Evolutionary conservation across 2,329 filamentous ascomycete species (phyloP), one percentile per base, ranked within the genome.

Genomic region (Cladosporium velox): DNA sequence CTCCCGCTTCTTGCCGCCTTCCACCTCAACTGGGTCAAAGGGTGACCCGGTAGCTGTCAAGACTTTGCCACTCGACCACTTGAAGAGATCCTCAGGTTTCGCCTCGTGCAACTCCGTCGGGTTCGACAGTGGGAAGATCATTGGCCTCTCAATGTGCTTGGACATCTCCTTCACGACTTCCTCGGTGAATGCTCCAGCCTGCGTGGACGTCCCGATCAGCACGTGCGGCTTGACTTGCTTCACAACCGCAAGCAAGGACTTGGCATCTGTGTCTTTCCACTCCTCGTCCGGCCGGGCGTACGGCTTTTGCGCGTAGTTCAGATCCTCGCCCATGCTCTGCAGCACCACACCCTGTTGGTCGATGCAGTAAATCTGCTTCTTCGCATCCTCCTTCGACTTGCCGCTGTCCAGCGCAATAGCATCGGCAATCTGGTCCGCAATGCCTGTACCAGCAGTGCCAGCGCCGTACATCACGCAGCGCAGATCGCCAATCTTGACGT

Each of bases 51-150:
- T 96, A 0, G 93, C 91, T 4, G 95, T 88, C 3, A 96, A 83
- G 0, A 88, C 92, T 69, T 87, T 88, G 1, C 92, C 92, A 52
- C 90, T 79, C 0, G 91, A 94, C 93, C 92, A 96, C 2, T 86
- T 77, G 64, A 90, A 87, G 26, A 97, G 80, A 75, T 96, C 91
- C 18, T 86, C 81, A 0, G 93, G 93, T 8, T 88, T 85, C 1
- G 92, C 93, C 78, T 96, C 93, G 75, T 96, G 92, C 0, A 96
- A 85, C 1, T 87, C 83, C 0, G 92, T 97, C 0, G 93, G 93
- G 76, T 96, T 96, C 2, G 90, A 94, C 1, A 96, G 85, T 0
- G 93, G 93, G 67, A 96, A 87, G 74, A 97, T 90, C 76, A 96
- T 94, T n/a, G 92, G 92, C 0, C 89, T 84, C 0, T 90, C 83